A percentile compares a stretch with the other conserved stretches of the same genome.
Evolutionary conservation across 73 alveolate genomes (phyloP).

Genomic region (Paramecium bursaria): DNA sequence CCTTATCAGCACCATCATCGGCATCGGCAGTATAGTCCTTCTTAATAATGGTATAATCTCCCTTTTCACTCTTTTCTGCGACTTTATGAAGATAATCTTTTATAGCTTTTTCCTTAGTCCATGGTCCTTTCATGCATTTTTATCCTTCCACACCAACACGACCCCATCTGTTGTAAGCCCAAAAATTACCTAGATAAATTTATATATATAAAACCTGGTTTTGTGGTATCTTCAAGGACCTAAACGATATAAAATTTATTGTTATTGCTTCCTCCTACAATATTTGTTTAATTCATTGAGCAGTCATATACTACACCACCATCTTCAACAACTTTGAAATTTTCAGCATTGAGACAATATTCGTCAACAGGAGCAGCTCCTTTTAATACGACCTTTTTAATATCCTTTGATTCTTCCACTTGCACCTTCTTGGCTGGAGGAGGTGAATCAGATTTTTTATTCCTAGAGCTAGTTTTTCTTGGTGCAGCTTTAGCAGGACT

Average conservation of each 20-base stretch:
- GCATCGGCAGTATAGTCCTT: constrained; percentile 56
- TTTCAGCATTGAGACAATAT: constrained; percentile 17
- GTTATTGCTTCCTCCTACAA: constrained; percentile 45
- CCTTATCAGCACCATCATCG: constrained; percentile 25
- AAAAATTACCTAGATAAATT: constrained; percentile 45
- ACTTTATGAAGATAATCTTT: constrained; percentile 37
- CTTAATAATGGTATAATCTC: constrained; percentile 64
- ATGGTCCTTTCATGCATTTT: constrained; percentile 18
- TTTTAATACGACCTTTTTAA: neutral
- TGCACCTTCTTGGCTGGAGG: constrained; percentile 5
- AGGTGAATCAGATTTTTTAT: constrained; percentile 14
- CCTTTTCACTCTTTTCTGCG: constrained; percentile 39
- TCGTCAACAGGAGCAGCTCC: constrained; percentile 69
- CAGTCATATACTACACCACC: constrained; percentile 51
- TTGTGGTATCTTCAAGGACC: constrained; percentile 25
- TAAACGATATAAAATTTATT: constrained; percentile 66
- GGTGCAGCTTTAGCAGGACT: neutral
- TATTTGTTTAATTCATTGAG: constrained; percentile 62
- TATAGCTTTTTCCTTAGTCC: constrained; percentile 15
- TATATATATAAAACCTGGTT: neutral
- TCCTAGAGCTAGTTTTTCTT: neutral
- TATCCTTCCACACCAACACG: constrained; percentile 67
- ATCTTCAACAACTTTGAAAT: constrained; percentile 20
- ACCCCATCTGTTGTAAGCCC: constrained; percentile 63
- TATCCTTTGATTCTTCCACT: neutral